Evolutionary conservation across 139 green algal genomes (phyloP), one percentile per base, ranked within the genome.

Genomic region (Helicosporidium sp.): DNA sequence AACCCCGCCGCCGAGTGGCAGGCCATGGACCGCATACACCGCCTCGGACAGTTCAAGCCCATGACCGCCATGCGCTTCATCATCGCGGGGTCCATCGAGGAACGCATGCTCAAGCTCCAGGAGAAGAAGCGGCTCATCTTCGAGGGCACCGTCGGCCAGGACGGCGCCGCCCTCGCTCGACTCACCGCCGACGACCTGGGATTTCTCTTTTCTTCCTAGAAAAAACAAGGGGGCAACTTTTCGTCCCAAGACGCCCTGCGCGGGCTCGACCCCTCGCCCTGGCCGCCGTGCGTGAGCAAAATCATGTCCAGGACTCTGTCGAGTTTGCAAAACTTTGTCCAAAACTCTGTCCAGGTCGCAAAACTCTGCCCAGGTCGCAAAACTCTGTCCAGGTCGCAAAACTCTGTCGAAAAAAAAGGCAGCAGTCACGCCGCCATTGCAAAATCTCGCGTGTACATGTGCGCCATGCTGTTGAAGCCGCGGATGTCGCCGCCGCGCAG

Each of bases 151-250:
- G 79, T 95, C 18, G 84, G 83, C 17, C 57, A 69, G 1, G 78
- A 91, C 44, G 52, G 62, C 15, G 73, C 75, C 47, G 76, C 78
- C 1, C 65, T 94, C 37, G 78, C 69, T 0, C 51, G 65, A n/a
- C 66, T 94, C 15, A 92, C 81, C 25, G 76, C 84, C 60, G 84
- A 93, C 34, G 84, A 94, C 58, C 61, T 94, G 43, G 54, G 64
- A 31, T 94, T 94, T 65, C 60, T 94, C 22, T 93, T 94, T 52
- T n/a, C n/a, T n/a, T n/a, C n/a, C n/a, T n/a, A n/a, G n/a, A n/a
- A n/a, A n/a, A n/a, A n/a, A n/a, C n/a, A n/a, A n/a, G n/a, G n/a
- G n/a, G n/a, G n/a, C n/a, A n/a, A n/a, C n/a, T n/a, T n/a, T n/a
- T n/a, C n/a, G n/a, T n/a, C n/a, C n/a, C n/a, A n/a, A n/a, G n/a